These are phyloP conservation scores for Glomus cerebriforme DNA, from an alignment of 192 early-diverging fungal genomes.

Conservation along the genomic window DNA sequence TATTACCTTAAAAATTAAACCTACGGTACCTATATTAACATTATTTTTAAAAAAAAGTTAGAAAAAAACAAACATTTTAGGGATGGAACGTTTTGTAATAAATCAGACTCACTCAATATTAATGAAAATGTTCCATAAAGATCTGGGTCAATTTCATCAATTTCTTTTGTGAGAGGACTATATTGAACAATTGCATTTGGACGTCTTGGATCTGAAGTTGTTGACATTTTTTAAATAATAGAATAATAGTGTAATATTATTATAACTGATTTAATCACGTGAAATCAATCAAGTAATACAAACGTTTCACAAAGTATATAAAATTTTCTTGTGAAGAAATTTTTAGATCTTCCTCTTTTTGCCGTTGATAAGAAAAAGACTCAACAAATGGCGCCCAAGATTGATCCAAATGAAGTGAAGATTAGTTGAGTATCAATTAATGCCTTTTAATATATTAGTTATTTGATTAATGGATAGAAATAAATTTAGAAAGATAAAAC, in stretches of 20 bases:
- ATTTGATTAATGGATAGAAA: neutral
- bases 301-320: neutral
- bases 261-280: neutral
- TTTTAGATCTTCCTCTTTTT: conserved; percentile 8
- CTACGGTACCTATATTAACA: neutral
- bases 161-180: neutral
- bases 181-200: neutral
- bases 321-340: neutral
- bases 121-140: conserved; percentile 9
- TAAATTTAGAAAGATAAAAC: neutral
- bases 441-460: neutral
- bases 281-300: neutral
- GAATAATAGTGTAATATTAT: too few species aligned
- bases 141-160: conserved; percentile 22
- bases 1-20: conserved; percentile 2
- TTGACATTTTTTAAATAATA: neutral
- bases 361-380: neutral
- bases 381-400: conserved; percentile 11
- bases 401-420: conserved; percentile 23
- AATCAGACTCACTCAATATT: conserved; percentile 1
- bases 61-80: neutral
- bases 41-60: neutral
- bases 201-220: conserved; percentile 10
- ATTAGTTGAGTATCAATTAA: conserved; percentile 14
- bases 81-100: too few species aligned